phyloP scores from a whole-genome alignment of 139 green algal genomes.

The Spirogloea muscicola region DNA sequence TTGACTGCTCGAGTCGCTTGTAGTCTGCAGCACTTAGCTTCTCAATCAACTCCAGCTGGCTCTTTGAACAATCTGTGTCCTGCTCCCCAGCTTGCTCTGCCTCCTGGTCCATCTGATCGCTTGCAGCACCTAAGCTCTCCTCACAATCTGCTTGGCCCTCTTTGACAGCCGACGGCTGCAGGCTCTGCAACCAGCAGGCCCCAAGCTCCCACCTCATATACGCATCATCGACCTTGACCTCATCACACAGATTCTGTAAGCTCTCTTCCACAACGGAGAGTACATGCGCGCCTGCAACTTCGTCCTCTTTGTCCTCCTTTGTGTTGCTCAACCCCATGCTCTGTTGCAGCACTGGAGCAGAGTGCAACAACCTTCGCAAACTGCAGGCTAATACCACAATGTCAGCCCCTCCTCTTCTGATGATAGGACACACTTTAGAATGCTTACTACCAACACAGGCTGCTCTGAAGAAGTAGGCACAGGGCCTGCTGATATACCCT shows the following conservation, averaged over 20 bases:
- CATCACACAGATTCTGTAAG: conserved; percentile 1
- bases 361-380: too few species aligned
- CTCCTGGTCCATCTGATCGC: too few species aligned
- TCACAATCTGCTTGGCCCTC: too few species aligned
- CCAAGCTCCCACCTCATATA: conserved; percentile 43
- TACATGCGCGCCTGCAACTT: too few species aligned
- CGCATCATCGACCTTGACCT: neutral
- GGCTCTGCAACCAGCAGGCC: conserved; percentile 43
- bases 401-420: neutral
- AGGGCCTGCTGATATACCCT: neutral
- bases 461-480: neutral
- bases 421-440: neutral
- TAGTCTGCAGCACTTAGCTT: conserved; percentile 1
- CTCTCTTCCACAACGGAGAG: conserved; percentile 3
- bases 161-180: too few species aligned
- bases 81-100: too few species aligned
- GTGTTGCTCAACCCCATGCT: neutral
- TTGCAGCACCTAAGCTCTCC: too few species aligned
- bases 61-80: too few species aligned
- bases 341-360: neutral
- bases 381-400: too few species aligned
- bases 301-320: neutral
- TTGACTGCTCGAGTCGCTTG: conserved; percentile 40
- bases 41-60: neutral
- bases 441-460: neutral